Evolutionary conservation across 2,329 filamentous ascomycete species (phyloP).

Genomic region (Talaromyces sp.): DNA sequence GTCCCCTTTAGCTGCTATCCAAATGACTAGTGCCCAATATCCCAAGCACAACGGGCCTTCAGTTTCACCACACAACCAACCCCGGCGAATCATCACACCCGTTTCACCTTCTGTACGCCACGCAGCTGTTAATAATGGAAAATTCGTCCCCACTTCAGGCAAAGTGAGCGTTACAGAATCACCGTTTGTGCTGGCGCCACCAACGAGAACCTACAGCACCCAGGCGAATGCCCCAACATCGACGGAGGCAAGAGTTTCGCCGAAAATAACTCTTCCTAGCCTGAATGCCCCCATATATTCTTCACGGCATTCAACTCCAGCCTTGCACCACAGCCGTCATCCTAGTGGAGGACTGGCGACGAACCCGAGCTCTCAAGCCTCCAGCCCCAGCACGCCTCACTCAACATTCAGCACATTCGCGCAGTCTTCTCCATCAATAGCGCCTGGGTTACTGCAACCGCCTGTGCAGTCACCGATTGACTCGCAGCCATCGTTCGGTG

Average conservation of each 20-base stretch:
- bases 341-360: slow-evolving; percentile 27
- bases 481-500: slow-evolving; percentile 19
- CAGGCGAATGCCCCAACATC: slow-evolving; percentile 23
- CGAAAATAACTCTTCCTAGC: slow-evolving; percentile 16
- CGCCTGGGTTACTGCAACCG: slow-evolving; percentile 18
- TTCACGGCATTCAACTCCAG: slow-evolving; percentile 30
- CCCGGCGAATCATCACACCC: slow-evolving; percentile 29
- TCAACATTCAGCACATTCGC: slow-evolving; percentile 28
- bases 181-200: slow-evolving; percentile 30
- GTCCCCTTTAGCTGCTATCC: slow-evolving; percentile 18
- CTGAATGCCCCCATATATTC: slow-evolving; percentile 1
- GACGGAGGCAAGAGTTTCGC: slow-evolving; percentile 15
- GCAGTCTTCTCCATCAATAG: slow-evolving; percentile 25
- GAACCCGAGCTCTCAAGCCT: slow-evolving; percentile 30
- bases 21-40: slow-evolving; percentile 11
- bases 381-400: slow-evolving; percentile 31
- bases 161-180: slow-evolving; percentile 31
- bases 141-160: slow-evolving; percentile 20
- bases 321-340: slow-evolving; percentile 27
- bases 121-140: slow-evolving; percentile 21
- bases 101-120: slow-evolving; percentile 35
- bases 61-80: slow-evolving; percentile 27
- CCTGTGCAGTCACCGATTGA: slow-evolving; percentile 15
- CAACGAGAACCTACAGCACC: slow-evolving; percentile 23
- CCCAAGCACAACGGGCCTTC: slow-evolving; percentile 20